Evolutionary conservation across 2,329 filamentous ascomycete genomes (phyloP).

Genomic region (Metarhizium humberi): DNA sequence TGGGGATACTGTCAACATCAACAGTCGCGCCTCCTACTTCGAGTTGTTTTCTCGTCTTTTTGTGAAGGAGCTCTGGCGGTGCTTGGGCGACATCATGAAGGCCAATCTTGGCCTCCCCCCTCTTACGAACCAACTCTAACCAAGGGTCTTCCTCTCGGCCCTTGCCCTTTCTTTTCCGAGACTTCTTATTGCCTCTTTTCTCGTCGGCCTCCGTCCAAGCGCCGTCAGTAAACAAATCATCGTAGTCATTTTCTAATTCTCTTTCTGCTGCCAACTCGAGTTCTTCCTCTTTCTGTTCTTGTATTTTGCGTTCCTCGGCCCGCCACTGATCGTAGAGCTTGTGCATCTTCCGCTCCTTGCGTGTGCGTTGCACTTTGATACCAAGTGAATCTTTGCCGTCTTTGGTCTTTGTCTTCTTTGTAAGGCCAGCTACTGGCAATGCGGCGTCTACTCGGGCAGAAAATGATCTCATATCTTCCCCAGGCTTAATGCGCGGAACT

Average conservation of each 20-base stretch:
- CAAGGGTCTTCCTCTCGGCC: constrained; percentile 65
- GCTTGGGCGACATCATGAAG: constrained; percentile 59
- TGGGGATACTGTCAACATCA: constrained; percentile 27
- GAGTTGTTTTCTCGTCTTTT: constrained; percentile 25
- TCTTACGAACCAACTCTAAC: constrained; percentile 60
- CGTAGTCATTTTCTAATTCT: constrained; percentile 50
- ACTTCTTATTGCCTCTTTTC: constrained; percentile 14
- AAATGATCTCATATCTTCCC: constrained; percentile 77
- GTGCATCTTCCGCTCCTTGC: constrained; percentile 76
- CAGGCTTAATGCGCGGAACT: constrained; percentile 65
- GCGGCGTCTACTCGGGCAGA: constrained; percentile 74
- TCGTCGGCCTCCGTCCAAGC: constrained; percentile 35
- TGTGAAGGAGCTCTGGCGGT: constrained; percentile 65
- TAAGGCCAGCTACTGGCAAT: constrained; percentile 64
- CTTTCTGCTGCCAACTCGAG: constrained; percentile 53
- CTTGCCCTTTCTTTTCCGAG: constrained; percentile 23
- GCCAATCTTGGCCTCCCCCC: constrained; percentile 43
- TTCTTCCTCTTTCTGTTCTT: constrained; percentile 57
- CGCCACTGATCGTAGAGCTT: constrained; percentile 72
- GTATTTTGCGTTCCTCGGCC: constrained; percentile 54
- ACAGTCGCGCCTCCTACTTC: constrained; percentile 24
- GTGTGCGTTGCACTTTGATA: constrained; percentile 61
- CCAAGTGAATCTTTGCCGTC: constrained; percentile 55
- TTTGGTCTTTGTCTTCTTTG: constrained; percentile 47
- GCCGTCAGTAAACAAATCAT: constrained; percentile 24